Evolutionary conservation across 1,284 basidiomycete genomes (phyloP).

Genomic region (Tetrapyrgos nigripes): DNA sequence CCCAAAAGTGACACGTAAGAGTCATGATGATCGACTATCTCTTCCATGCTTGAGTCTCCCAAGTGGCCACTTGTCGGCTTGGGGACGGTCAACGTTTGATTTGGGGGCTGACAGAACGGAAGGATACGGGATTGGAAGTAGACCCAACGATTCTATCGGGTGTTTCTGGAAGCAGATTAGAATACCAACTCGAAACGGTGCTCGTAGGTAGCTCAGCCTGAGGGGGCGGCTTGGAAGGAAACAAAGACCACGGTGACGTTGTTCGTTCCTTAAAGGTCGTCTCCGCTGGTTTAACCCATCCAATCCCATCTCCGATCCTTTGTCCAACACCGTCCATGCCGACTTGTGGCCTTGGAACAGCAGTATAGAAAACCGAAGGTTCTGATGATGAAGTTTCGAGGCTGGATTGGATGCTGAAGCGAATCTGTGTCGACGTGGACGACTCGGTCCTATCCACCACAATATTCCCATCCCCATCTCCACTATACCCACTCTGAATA

Average conservation of each 20-base stretch:
- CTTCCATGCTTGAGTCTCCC: background rate
- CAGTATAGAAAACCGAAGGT: background rate
- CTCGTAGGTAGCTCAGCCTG: background rate
- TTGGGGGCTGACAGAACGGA: background rate
- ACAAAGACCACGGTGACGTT: background rate
- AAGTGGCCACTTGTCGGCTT: background rate
- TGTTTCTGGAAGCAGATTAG: background rate
- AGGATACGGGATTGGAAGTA: background rate
- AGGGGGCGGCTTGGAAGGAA: background rate
- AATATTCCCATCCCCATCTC: background rate
- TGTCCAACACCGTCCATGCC: background rate
- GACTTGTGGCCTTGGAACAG: background rate
- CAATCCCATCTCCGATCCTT: background rate
- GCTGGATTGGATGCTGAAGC: background rate
- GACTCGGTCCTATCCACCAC: background rate
- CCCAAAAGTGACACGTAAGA: background rate
- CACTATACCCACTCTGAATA: background rate
- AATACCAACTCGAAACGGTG: background rate
- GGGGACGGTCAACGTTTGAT: background rate
- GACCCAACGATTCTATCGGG: background rate
- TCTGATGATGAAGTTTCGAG: background rate
- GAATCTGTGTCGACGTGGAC: background rate
- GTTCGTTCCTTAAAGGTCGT: background rate
- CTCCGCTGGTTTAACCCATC: background rate
- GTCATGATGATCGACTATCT: background rate